phyloP scores from a whole-genome alignment of 495 filamentous ascomycete genomes.

The Podospora australis region DNA sequence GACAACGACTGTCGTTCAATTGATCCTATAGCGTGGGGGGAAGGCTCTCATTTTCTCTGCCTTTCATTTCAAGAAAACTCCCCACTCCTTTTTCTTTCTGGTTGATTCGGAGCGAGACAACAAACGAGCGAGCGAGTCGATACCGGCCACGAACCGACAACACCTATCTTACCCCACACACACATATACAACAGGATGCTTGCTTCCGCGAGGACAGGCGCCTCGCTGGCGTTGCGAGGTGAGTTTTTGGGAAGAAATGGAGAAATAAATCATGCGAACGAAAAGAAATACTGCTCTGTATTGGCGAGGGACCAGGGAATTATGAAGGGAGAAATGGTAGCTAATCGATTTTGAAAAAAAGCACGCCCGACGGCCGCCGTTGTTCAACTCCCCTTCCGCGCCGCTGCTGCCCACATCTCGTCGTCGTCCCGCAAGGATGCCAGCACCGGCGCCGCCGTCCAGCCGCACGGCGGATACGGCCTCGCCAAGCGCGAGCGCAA shows the following conservation, averaged over 20 bases:
- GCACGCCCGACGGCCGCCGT: conserved; percentile 54
- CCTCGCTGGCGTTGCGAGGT: conserved; percentile 67
- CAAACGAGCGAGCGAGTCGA: too few species aligned
- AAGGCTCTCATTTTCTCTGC: conserved; percentile 22
- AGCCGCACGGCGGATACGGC: conserved; percentile 35
- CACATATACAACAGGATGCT: conserved; percentile 51
- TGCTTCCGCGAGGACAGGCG: conserved; percentile 55
- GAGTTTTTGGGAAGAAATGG: conserved; percentile 23
- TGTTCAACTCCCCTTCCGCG: conserved; percentile 56
- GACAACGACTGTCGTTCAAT: conserved; percentile 3
- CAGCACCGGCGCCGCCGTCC: conserved; percentile 34
- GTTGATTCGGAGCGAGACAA: too few species aligned
- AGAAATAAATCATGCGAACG: not conserved
- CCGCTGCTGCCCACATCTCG: conserved; percentile 57
- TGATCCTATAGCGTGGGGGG: conserved; percentile 8
- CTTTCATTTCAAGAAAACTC: not conserved
- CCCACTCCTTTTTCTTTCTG: not conserved
- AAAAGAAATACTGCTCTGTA: not conserved
- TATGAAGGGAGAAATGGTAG: not conserved
- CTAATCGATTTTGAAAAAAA: conserved; percentile 20
- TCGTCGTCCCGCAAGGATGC: conserved; percentile 54
- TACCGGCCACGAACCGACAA: not conserved
- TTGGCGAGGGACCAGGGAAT: not conserved
- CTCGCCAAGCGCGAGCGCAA: conserved; percentile 38
- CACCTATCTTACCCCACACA: not conserved